phyloP scores from a whole-genome alignment of 805 yeast genomes.

The Ogataea pini region DNA sequence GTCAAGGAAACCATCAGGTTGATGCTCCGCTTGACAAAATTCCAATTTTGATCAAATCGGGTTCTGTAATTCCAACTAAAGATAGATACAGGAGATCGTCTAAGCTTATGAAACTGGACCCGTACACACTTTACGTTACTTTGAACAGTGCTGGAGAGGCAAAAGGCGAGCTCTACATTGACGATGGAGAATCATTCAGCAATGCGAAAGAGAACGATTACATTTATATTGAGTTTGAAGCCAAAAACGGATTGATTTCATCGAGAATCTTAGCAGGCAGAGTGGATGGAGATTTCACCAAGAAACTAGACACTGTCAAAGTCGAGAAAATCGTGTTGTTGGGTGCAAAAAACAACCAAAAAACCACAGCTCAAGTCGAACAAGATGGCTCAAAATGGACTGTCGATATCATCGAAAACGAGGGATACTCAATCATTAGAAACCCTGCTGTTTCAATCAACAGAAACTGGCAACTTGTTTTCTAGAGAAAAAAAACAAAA shows the following conservation, averaged over 20 bases:
- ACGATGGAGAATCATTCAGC: constrained; percentile 77
- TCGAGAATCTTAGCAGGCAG: constrained; percentile 31
- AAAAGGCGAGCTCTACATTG: constrained; percentile 65
- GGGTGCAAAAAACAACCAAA: constrained; percentile 30
- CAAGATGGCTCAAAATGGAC: constrained; percentile 43
- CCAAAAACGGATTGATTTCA: constrained; percentile 31
- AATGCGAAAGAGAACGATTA: constrained; percentile 54
- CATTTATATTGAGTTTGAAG: constrained; percentile 42
- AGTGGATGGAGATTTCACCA: constrained; percentile 17
- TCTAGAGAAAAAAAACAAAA: constrained; percentile 8
- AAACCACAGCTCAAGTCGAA: constrained; percentile 36
- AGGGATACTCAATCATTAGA: constrained; percentile 37
- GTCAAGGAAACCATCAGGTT: constrained; percentile 42
- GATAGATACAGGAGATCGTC: constrained; percentile 81
- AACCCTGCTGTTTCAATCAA: constrained; percentile 52
- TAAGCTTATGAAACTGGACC: constrained; percentile 72
- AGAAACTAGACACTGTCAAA: constrained; percentile 36
- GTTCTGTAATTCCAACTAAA: constrained; percentile 65
- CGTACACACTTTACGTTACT: constrained; percentile 73
- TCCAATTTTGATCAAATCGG: constrained; percentile 79
- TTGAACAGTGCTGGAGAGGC: constrained; percentile 44
- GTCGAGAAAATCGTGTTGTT: constrained; percentile 60
- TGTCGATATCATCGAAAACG: constrained; percentile 30
- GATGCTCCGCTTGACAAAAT: constrained; percentile 56
- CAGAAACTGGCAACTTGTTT: constrained; percentile 44